Conservation (phyloP, 768 basidiomycete genomes). For the Hygrophoropsis aurantiaca region DNA sequence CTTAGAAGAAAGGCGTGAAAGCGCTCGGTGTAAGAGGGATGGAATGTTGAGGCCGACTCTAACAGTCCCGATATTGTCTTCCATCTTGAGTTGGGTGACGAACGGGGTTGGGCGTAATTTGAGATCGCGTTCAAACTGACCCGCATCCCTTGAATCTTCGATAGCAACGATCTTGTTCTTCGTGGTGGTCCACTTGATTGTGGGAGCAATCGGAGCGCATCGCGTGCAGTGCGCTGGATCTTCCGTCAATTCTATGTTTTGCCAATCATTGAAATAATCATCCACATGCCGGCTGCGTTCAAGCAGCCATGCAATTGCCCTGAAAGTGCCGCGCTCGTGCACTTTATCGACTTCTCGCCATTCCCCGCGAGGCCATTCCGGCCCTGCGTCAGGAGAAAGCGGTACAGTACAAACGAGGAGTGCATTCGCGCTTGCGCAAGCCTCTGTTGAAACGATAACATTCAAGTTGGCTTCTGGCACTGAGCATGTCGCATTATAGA, state of each 20-base stretch:
- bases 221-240: slow-evolving; percentile 63
- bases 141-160: slow-evolving; percentile 85
- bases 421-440: slow-evolving; percentile 75
- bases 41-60: slow-evolving; percentile 87
- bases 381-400: slow-evolving; percentile 64
- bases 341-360: slow-evolving; percentile 87
- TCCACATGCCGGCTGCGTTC: slow-evolving; percentile 80
- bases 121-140: slow-evolving; percentile 83
- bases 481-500: slow-evolving; percentile 60
- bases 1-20: slow-evolving; percentile 70
- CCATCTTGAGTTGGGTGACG: slow-evolving; percentile 76
- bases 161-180: slow-evolving; percentile 63
- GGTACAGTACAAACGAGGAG: slow-evolving; percentile 77
- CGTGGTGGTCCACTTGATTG: slow-evolving; percentile 69
- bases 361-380: slow-evolving; percentile 72
- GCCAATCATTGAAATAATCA: slow-evolving; percentile 68
- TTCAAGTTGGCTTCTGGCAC: slow-evolving; percentile 56
- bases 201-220: slow-evolving; percentile 79
- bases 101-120: slow-evolving; percentile 87
- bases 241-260: slow-evolving; percentile 44
- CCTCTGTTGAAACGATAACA: slow-evolving; percentile 53
- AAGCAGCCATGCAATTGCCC: slow-evolving; percentile 80
- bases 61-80: slow-evolving; percentile 64
- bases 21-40: slow-evolving; percentile 83
- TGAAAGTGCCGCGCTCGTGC: slow-evolving; percentile 81